Evolutionary conservation across 371 early-diverging fungal genomes (phyloP), one percentile per base, ranked within the genome.

Genomic region (Polyrhizophydium stewartii): DNA sequence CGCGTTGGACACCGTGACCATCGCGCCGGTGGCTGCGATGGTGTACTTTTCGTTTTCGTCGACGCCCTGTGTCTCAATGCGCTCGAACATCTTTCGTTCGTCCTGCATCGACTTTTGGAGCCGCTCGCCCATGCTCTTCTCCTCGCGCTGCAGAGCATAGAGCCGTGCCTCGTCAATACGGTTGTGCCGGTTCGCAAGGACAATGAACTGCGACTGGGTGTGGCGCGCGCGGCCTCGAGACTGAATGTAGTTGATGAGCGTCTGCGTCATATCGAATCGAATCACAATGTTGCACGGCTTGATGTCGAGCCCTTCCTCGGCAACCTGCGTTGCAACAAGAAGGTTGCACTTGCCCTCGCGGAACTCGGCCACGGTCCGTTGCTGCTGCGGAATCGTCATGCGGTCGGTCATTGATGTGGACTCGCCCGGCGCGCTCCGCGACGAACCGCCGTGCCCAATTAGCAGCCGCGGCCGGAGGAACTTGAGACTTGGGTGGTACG

Each of bases 301-400:
- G 56, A 99, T 92, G 74, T 99, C 99, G 3, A 99, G 73, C 2
- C 99, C 99, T 74, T 99, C 96, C 66, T 97, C 96, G 28, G 93
- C 97, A 21, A 99, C 96, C 70, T 87, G 55, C 16, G 80, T 79
- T 2, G 80, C 75, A 40, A 79, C 53, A 40, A 79, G 58, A 2
- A 79, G 58, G 38, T 79, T 77, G 19, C 68, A 55, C 9, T 73
- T 70, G 32, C 91, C 91, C 0, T 65, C 66, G 33, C 88, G 73
- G 66, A 97, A 97, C n/a, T 76, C 68, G 0, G 66, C 62, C 32
- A 96, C 19, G 21, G 35, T 21, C 10, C 32, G 2, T 53, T 5
- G 3, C 83, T 1, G 79, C 74, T 27, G 71, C 62, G 56, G 87
- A 81, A 69, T 92, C 92, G 13, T 86, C 81, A 31, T 28, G 30